Evolutionary conservation across 192 early-diverging fungal species (phyloP), one percentile per base, ranked within the genome.

Genomic region (Dissophora ornata): DNA sequence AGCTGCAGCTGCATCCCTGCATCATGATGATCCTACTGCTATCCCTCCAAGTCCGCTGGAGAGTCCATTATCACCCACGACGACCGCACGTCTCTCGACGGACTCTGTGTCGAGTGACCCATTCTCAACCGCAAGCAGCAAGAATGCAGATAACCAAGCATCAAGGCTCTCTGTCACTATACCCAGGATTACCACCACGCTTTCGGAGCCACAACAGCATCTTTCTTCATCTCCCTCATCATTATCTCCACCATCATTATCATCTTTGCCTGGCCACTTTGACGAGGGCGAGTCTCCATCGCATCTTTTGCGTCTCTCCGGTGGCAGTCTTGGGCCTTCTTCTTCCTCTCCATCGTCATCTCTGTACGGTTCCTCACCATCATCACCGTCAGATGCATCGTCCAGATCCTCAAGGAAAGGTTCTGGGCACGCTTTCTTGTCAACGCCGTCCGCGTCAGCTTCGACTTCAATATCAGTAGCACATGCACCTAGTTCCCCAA

Each of bases 141-240:
- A n/a, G n/a, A n/a, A n/a, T n/a, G n/a, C n/a, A n/a, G n/a, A n/a
- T n/a, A n/a, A n/a, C n/a, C n/a, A n/a, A n/a, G n/a, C 48, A 12
- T 44, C 48, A 8, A 28, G 49, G 25, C 41, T 59, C 12, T 69
- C 67, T 45, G 16, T 69, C 40, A 36, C 11, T 46, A 69, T 60
- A 60, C 67, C 67, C 48, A 41, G 33, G 2, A 60, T 69, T 24
- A 53, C 50, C 11, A 54, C 67, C 4, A 60, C 57, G 15, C 47
- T 28, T 0, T 48, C 61, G 25, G 51, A 58, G 34, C 3, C n/a
- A n/a, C n/a, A 8, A 21, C 22, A 18, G 29, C 7, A 52, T n/a
- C 48, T 22, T 4, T 5, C 38, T 12, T 6, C 26, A 15, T 21
- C 46, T 10, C 9, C 36, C 16, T 10, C 49, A 42, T 4, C 36